phyloP scores from a whole-genome alignment of 140 eudicot species.

The Anethum foeniculum region DNA sequence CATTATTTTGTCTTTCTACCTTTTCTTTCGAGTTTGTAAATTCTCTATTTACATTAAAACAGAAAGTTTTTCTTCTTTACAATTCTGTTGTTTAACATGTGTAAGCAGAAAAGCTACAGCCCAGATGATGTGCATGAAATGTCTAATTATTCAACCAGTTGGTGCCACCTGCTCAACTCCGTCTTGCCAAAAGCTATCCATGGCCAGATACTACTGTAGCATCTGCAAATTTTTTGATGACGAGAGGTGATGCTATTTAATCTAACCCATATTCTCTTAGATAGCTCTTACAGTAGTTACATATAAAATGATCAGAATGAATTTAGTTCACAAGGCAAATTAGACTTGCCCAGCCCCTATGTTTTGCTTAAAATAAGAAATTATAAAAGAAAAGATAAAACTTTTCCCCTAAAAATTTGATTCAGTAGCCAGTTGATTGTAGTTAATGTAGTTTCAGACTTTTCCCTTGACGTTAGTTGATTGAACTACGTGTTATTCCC shows the following conservation, averaged over 20 bases:
- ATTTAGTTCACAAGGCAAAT: background rate
- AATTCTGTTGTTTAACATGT: background rate
- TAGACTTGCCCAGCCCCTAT: background rate
- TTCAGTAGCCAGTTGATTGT: background rate
- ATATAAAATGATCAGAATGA: background rate
- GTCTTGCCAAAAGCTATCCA: slow-evolving; percentile 57
- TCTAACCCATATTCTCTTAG: slow-evolving; percentile 4
- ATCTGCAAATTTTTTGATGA: slow-evolving; percentile 90
- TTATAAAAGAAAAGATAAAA: background rate
- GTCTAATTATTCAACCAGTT: slow-evolving; percentile 72
- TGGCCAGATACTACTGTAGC: slow-evolving; percentile 83
- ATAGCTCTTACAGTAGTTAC: background rate
- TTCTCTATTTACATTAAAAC: background rate
- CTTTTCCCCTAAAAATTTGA: background rate
- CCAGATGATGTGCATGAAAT: slow-evolving; percentile 94
- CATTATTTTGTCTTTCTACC: background rate
- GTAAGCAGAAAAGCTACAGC: slow-evolving; percentile 71
- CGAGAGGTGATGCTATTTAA: slow-evolving; percentile 46
- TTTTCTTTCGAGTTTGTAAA: background rate
- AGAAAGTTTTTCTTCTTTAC: background rate
- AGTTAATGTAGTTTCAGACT: background rate
- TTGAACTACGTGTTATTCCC: background rate
- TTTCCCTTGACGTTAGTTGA: background rate
- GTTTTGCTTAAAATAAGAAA: background rate
- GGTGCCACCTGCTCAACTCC: slow-evolving; percentile 54